Base-by-base conservation (phyloP, 176 grass and related monocot genomes). In the Aechmea fasciata region DNA sequence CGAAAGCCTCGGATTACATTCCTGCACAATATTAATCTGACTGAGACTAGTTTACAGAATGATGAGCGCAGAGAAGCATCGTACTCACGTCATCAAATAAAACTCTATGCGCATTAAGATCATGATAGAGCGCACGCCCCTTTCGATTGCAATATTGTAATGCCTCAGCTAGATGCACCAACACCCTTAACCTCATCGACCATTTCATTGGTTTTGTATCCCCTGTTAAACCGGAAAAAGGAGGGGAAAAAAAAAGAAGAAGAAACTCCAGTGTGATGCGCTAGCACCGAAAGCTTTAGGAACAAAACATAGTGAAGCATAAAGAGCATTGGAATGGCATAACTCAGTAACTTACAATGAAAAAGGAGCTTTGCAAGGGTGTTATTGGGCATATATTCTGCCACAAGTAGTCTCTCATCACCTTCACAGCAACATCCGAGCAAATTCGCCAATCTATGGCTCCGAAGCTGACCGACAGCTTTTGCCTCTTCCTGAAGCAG, bases 91-190 rank as follows among this genome's bases (percentile, higher is more conserved):
- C 84, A 71, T 97, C 94, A 87, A 97, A 97, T 23, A 93, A 66
- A 79, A 90, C 86, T 93, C 94, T 87, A 76, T 97, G 92, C 50
- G 94, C 89, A 85, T 97, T 97, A 78, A 97, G 94, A 80, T 97
- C 94, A 78, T 97, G 94, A 80, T 97, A 97, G 49, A 97, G 73
- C 76, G 84, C 94, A 47, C 94, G 94, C 13, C 94, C 94, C 66
- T 74, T 90, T 28, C 53, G 85, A 54, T 81, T 90, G 79, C 94
- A 97, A 81, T 90, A 93, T 71, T 97, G 89, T 76, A 97, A 84
- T 72, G 94, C 94, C 80, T 92, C 89, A 17, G 89, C 82, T 73
- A 97, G 75, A 85, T 92, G 87, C n/a, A 90, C 84, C 63, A 90
- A 89, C 57, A 97, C 94, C 77, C 94, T 87, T 85, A 97, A 50